phyloP scores from a whole-genome alignment of 495 filamentous ascomycete genomes.

The Xylaria grammica region DNA sequence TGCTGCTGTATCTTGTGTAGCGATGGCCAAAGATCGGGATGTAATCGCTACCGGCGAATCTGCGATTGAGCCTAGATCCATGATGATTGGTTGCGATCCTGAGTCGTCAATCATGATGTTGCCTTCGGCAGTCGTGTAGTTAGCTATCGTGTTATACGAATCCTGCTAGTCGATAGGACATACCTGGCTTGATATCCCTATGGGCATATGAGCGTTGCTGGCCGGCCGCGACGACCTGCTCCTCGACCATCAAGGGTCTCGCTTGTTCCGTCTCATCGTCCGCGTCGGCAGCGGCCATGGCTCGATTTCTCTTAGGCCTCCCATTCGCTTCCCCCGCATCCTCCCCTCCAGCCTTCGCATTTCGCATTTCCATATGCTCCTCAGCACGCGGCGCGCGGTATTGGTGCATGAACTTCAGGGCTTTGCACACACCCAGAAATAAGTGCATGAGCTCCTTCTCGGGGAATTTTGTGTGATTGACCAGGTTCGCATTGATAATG shows the following conservation, averaged over 20 bases:
- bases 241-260: constrained; percentile 82
- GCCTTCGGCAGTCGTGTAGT: constrained; percentile 53
- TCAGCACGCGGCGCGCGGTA: constrained; percentile 62
- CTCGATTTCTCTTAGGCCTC: constrained; percentile 59
- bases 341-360: constrained; percentile 34
- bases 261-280: constrained; percentile 76
- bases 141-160: constrained; percentile 11
- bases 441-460: constrained; percentile 81
- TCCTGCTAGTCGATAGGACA: constrained; percentile 16
- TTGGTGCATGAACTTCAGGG: constrained; percentile 87
- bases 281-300: constrained; percentile 52
- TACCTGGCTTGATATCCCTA: constrained; percentile 96
- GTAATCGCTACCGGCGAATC: constrained; percentile 92
- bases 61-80: constrained; percentile 94
- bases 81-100: constrained; percentile 87
- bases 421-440: constrained; percentile 89
- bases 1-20: constrained; percentile 90
- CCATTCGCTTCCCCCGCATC: constrained; percentile 60
- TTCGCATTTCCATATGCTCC: constrained; percentile 57
- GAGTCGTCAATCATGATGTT: constrained; percentile 97
- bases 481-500: constrained; percentile 96
- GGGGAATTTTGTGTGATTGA: constrained; percentile 94
- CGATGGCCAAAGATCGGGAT: constrained; percentile 85
- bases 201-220: constrained; percentile 85
- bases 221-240: constrained; percentile 75